Percentiles rank a stretch among this genome's conserved stretches.
phyloP scores from a whole-genome alignment of 208 protist genomes.

The Trypanosoma mega region DNA sequence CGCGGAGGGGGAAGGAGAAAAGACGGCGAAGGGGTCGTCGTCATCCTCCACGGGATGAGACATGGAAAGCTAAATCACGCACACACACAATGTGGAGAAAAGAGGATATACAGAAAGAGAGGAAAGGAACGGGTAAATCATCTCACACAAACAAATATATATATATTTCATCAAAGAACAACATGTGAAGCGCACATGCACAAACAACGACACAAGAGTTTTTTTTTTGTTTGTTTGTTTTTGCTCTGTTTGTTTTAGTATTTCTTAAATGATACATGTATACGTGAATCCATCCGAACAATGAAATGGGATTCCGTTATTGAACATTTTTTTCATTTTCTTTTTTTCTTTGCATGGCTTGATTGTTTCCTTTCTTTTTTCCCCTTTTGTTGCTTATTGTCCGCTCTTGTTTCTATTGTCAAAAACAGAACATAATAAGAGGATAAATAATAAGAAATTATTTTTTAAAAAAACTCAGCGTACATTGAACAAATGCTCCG shows the following conservation, averaged over 20 bases:
- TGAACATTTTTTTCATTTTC: neutral
- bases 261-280: neutral
- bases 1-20: slow-evolving; percentile 2
- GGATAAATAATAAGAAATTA: no score
- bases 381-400: neutral
- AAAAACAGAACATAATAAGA: no score
- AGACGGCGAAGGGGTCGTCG: slow-evolving; percentile 66
- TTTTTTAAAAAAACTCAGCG: no score
- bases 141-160: neutral
- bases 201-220: neutral
- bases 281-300: neutral
- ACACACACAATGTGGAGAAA: neutral
- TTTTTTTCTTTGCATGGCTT: no score
- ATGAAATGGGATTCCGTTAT: neutral
- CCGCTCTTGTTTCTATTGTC: neutral
- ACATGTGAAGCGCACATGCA: slow-evolving; percentile 1
- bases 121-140: slow-evolving; percentile 1
- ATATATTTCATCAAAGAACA: slow-evolving; percentile 9
- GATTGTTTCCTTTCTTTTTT: no score
- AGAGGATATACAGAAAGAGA: slow-evolving; percentile 13
- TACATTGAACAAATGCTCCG: no score
- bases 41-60: slow-evolving; percentile 25
- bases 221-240: slow-evolving; percentile 1
- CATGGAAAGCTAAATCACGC: neutral
- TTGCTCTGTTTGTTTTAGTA: slow-evolving; percentile 3